A percentile compares a stretch with the other conserved stretches of the same genome.
These are phyloP conservation scores for Aspergillus nanangensis DNA, from an alignment of 495 filamentous ascomycete genomes.

Conservation along the genomic window DNA sequence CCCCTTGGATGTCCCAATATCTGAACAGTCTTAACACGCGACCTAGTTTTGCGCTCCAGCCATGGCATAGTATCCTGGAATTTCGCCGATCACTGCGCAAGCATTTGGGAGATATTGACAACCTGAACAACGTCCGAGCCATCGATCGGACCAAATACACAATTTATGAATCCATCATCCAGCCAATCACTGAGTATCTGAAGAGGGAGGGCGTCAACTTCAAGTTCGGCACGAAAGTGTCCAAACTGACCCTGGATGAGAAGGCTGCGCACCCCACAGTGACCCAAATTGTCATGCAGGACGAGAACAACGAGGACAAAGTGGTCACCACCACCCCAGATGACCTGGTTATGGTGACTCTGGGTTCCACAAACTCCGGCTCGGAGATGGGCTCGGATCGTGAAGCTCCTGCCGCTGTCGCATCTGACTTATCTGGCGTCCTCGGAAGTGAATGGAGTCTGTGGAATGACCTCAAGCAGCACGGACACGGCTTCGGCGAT, in stretches of 20 bases:
- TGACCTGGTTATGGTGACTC: conserved; percentile 21
- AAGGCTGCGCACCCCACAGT: conserved; percentile 9
- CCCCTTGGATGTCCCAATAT: neutral
- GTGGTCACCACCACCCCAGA: conserved; percentile 10
- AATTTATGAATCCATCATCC: conserved; percentile 32
- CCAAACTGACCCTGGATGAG: conserved; percentile 9
- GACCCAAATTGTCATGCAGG: conserved; percentile 7
- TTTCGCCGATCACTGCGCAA: conserved; percentile 21
- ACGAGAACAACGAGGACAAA: conserved; percentile 1
- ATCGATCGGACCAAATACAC: conserved; percentile 26
- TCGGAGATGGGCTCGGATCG: conserved; percentile 15
- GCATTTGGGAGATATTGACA: conserved; percentile 15
- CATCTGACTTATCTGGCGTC: conserved; percentile 4
- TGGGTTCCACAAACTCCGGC: conserved; percentile 20
- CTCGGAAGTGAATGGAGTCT: conserved; percentile 20
- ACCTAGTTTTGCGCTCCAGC: conserved; percentile 27
- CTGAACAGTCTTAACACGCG: neutral
- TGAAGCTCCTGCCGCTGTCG: neutral
- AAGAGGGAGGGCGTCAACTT: conserved; percentile 36
- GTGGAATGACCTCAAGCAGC: conserved; percentile 15
- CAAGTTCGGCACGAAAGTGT: conserved; percentile 20
- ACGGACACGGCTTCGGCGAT: conserved; percentile 26
- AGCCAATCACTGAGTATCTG: conserved; percentile 30
- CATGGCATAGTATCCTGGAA: conserved; percentile 33
- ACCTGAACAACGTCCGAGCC: conserved; percentile 19